A percentile compares a stretch with the other conserved stretches of the same genome.
These are phyloP conservation scores for Fusarium brachygibbosum DNA, from an alignment of 2,329 filamentous ascomycete genomes.

Conservation along the genomic window DNA sequence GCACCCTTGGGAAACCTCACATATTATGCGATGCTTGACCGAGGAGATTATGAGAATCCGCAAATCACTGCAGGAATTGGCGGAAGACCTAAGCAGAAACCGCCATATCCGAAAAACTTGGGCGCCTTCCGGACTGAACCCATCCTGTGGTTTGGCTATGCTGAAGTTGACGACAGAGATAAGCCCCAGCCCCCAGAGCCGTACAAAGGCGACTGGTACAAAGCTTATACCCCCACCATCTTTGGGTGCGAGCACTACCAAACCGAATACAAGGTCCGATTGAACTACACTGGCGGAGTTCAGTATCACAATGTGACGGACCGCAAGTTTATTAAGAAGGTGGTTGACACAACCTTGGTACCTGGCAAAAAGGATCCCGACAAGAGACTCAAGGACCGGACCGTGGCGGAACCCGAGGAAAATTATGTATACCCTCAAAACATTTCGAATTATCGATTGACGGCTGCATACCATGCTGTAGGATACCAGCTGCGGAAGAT, in stretches of 20 bases:
- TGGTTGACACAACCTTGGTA: constrained; percentile 42
- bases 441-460: constrained; percentile 37
- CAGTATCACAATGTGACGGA: constrained; percentile 38
- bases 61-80: constrained; percentile 16
- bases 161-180: constrained; percentile 37
- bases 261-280: constrained; percentile 42
- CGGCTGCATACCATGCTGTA: constrained; percentile 42
- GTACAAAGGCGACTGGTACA: constrained; percentile 30
- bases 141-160: constrained; percentile 47
- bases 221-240: constrained; percentile 47
- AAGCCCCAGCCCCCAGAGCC: constrained; percentile 33
- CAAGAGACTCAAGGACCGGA: constrained; percentile 39
- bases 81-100: constrained; percentile 29
- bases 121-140: constrained; percentile 45
- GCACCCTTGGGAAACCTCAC: constrained; percentile 42
- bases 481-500: constrained; percentile 38
- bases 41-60: constrained; percentile 43
- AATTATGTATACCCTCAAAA: constrained; percentile 44
- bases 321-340: constrained; percentile 33
- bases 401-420: constrained; percentile 28
- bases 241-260: constrained; percentile 47
- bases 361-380: constrained; percentile 25
- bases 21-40: constrained; percentile 38
- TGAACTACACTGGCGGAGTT: constrained; percentile 44
- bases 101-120: constrained; percentile 42